Percentiles rank a stretch among this genome's conserved stretches.
phyloP scores from a whole-genome alignment of 1,139 yeast genomes.

The Diutina scorzettiae region DNA sequence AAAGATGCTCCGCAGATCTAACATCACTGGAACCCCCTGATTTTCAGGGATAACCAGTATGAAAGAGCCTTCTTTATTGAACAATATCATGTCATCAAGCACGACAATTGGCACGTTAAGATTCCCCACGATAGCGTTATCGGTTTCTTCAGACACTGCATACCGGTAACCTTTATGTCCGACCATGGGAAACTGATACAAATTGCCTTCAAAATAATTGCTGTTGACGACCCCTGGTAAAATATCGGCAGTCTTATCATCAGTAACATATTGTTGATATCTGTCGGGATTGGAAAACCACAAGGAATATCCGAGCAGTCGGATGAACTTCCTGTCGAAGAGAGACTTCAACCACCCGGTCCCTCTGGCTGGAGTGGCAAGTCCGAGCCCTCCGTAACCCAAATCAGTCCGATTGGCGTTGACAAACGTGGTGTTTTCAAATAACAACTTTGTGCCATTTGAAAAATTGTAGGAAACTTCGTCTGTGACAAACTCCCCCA shows the following conservation, averaged over 20 bases:
- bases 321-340: slow-evolving; percentile 20
- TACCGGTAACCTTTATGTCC: slow-evolving; percentile 21
- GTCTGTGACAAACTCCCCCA: slow-evolving; percentile 1
- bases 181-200: slow-evolving; percentile 36
- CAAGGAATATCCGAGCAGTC: slow-evolving; percentile 43
- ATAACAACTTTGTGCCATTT: background rate
- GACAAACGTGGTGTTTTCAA: background rate
- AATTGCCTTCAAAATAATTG: slow-evolving; percentile 29
- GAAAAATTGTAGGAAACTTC: background rate
- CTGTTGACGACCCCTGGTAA: slow-evolving; percentile 52
- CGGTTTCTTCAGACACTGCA: slow-evolving; percentile 8
- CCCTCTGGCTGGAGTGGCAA: slow-evolving; percentile 33
- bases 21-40: slow-evolving; percentile 38
- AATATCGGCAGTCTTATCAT: slow-evolving; percentile 23
- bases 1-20: slow-evolving; percentile 47
- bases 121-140: slow-evolving; percentile 9
- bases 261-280: background rate
- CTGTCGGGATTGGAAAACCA: slow-evolving; percentile 22
- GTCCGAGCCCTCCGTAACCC: slow-evolving; percentile 43
- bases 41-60: slow-evolving; percentile 19
- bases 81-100: slow-evolving; percentile 39
- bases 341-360: slow-evolving; percentile 32
- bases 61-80: slow-evolving; percentile 24
- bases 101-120: slow-evolving; percentile 42
- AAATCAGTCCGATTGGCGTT: background rate